These are phyloP conservation scores for Stagonosporopsis tanaceti DNA, from an alignment of 2,329 filamentous ascomycete genomes.

Conservation along the genomic window DNA sequence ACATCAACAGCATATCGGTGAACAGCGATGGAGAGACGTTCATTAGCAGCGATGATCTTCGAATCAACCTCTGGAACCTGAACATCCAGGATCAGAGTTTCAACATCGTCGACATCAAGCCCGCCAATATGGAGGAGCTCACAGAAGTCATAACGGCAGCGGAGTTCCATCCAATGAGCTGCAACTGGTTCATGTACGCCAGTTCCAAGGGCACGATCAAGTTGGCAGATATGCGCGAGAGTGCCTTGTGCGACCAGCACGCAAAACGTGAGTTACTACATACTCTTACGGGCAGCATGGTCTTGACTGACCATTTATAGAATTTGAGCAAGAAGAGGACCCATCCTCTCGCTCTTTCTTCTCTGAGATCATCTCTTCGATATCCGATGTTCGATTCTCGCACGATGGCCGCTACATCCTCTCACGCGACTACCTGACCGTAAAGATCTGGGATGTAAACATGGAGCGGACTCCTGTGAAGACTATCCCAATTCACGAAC, in stretches of 20 bases:
- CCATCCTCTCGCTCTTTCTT: constrained; percentile 97
- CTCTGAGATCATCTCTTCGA: constrained; percentile 99
- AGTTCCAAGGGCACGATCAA: constrained; percentile 99
- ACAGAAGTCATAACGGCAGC: constrained; percentile 98
- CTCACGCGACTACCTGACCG: constrained; percentile 95
- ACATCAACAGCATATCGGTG: constrained; percentile 99
- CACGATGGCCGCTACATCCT: constrained; percentile 96
- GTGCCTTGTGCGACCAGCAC: constrained; percentile 93
- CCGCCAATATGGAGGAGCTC: constrained; percentile 98
- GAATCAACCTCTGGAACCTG: constrained; percentile 98
- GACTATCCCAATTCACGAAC: constrained; percentile 98
- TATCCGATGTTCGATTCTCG: constrained; percentile 97
- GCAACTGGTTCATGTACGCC: constrained; percentile 99
- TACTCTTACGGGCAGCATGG: background rate
- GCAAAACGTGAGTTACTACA: constrained; percentile 76
- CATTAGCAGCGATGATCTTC: constrained; percentile 96
- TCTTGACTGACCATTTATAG: constrained; percentile 56
- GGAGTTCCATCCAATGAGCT: constrained; percentile 95
- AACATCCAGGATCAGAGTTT: constrained; percentile 99
- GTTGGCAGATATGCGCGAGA: constrained; percentile 97
- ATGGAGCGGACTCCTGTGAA: constrained; percentile 98
- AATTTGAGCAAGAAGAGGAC: constrained; percentile 99
- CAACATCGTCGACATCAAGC: constrained; percentile 99
- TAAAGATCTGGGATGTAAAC: constrained; percentile 99
- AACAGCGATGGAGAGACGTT: constrained; percentile 99